Percentiles rank a stretch among this genome's conserved stretches.
Conservation (phyloP, 2,329 filamentous ascomycete genomes). For the Pseudocercospora vitis region DNA sequence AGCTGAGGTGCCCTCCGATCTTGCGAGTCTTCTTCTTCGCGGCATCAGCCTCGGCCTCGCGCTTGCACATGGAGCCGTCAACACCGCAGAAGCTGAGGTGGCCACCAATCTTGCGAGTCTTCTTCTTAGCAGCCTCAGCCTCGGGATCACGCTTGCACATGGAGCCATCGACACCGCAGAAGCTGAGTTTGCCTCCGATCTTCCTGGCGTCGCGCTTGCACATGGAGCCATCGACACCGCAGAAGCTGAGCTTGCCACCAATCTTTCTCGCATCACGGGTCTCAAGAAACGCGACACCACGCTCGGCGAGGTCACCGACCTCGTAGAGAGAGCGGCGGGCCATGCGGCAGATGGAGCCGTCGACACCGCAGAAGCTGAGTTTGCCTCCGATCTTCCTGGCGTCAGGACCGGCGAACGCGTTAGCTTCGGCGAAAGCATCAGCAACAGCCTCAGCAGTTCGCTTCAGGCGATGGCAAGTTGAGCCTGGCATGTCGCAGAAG, state of each 20-base stretch:
- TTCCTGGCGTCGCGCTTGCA: conserved; percentile 26
- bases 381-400: conserved; percentile 19
- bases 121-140: conserved; percentile 38
- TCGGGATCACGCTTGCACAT: conserved; percentile 39
- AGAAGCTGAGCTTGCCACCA: no score
- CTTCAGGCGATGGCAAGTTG: conserved; percentile 39
- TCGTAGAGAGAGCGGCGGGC: conserved; percentile 47
- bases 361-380: conserved; percentile 43
- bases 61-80: conserved; percentile 33
- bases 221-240: conserved; percentile 39
- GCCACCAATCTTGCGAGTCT: conserved; percentile 29
- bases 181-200: conserved; percentile 23
- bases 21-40: conserved; percentile 21
- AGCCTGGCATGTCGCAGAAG: conserved; percentile 26
- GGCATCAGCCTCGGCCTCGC: conserved; percentile 38
- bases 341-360: conserved; percentile 47
- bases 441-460: conserved; percentile 42
- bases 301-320: conserved; percentile 30
- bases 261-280: conserved; percentile 27
- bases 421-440: conserved; percentile 36
- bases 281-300: conserved; percentile 21
- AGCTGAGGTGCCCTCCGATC: conserved; percentile 17
- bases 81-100: conserved; percentile 40
- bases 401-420: conserved; percentile 17
- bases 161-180: conserved; percentile 44